Evolutionary conservation across 345 rosid genomes (phyloP).

Genomic region (Gossypium stocksii): DNA sequence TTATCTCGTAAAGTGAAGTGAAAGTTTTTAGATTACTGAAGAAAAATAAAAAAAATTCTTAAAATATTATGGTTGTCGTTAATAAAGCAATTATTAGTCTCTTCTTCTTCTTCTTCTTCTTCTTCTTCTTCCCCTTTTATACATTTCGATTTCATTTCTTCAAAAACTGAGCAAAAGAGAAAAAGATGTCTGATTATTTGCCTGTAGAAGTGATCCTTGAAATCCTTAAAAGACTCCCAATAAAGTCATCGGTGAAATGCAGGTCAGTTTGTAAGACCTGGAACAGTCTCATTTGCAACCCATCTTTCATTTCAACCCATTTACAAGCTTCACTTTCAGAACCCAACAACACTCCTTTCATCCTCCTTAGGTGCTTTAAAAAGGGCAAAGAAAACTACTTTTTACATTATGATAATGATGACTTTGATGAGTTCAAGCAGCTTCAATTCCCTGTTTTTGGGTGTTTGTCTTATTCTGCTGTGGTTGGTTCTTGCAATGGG

Average conservation of each 20-base stretch:
- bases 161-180: not conserved
- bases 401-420: not conserved
- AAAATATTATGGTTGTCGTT: too few relatives aligned
- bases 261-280: not conserved
- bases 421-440: not conserved
- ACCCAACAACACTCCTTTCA: not conserved
- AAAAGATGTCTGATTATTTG: conserved; percentile 1
- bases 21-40: not conserved
- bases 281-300: not conserved
- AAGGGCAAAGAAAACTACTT: not conserved
- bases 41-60: too few relatives aligned
- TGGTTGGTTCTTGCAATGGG: conserved; percentile 6
- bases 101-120: too few relatives aligned
- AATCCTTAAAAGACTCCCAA: not conserved
- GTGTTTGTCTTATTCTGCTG: too few relatives aligned
- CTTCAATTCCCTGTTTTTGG: not conserved
- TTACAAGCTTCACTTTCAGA: not conserved
- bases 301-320: not conserved
- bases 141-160: not conserved
- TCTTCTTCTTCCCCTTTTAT: not conserved
- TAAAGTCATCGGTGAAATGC: not conserved
- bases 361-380: not conserved
- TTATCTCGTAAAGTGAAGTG: too few relatives aligned
- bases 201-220: not conserved
- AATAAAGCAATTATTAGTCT: too few relatives aligned